phyloP scores from a whole-genome alignment of 441 rosid genomes.

The Erodium texanum region DNA sequence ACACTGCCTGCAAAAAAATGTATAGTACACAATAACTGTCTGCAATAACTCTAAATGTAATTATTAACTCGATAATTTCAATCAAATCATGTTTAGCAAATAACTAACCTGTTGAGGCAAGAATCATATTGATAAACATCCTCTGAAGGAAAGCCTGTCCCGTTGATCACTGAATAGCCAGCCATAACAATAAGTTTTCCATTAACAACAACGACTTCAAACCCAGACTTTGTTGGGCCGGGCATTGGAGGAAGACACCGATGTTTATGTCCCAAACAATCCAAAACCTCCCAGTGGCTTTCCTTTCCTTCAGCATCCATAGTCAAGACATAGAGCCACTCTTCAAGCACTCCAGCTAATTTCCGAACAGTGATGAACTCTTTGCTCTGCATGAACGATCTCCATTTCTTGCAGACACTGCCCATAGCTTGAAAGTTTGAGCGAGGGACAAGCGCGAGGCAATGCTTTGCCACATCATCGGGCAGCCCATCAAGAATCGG shows the following conservation, averaged over 20 bases:
- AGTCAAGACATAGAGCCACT: constrained; percentile 78
- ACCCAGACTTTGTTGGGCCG: background rate
- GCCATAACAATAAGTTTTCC: constrained; percentile 87
- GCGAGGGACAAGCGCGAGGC: constrained; percentile 86
- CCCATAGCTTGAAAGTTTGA: constrained; percentile 68
- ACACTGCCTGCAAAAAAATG: too few species aligned
- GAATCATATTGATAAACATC: constrained; percentile 81
- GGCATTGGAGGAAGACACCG: constrained; percentile 40
- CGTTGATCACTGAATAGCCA: constrained; percentile 50
- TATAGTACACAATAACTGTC: too few species aligned
- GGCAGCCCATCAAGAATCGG: constrained; percentile 78
- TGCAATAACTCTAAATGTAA: too few species aligned
- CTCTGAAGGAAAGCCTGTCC: constrained; percentile 51
- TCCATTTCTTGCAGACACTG: constrained; percentile 85
- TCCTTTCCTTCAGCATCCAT: constrained; percentile 59
- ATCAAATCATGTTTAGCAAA: too few species aligned
- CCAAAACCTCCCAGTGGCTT: constrained; percentile 89
- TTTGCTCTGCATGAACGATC: constrained; percentile 66
- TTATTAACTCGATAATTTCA: too few species aligned
- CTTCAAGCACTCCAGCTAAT: constrained; percentile 69
- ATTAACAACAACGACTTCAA: constrained; percentile 34
- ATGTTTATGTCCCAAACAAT: constrained; percentile 50
- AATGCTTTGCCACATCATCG: constrained; percentile 74
- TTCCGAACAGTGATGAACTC: constrained; percentile 70
- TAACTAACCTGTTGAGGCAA: constrained; percentile 95